These are phyloP conservation scores for Linanthus parryae DNA, from an alignment of 148 eudicot genomes.

Conservation along the genomic window DNA sequence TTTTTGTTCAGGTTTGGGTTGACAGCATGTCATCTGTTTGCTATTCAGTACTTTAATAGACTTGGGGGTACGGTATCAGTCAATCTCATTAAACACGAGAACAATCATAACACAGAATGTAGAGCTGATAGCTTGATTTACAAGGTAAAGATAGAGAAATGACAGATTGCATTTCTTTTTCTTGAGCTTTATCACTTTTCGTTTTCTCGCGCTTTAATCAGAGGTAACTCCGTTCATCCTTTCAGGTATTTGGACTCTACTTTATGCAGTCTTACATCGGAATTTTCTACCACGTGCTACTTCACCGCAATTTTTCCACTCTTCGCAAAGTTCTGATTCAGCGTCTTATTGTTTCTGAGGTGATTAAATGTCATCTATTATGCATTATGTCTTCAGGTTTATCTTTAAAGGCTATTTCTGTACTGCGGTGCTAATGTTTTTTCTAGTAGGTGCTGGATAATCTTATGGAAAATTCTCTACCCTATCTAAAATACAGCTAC, in stretches of 20 bases:
- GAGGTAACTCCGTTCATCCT: constrained; percentile 5
- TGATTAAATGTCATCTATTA: constrained; percentile 9
- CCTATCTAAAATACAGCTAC: constrained; percentile 71
- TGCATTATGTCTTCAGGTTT: neutral
- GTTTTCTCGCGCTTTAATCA: neutral
- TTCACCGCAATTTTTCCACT: constrained; percentile 77
- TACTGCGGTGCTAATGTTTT: constrained; percentile 4
- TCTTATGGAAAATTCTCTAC: constrained; percentile 71
- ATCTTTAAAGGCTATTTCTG: neutral
- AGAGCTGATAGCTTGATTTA: constrained; percentile 84
- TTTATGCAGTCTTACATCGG: constrained; percentile 98
- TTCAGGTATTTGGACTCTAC: constrained; percentile 89
- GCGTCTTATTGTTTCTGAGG: constrained; percentile 87
- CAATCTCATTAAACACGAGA: constrained; percentile 69
- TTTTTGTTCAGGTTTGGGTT: constrained; percentile 70
- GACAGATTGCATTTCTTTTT: neutral
- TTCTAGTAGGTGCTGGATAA: constrained; percentile 85
- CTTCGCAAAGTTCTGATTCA: constrained; percentile 86
- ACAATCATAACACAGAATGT: constrained; percentile 54
- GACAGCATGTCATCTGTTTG: constrained; percentile 70
- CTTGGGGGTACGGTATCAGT: constrained; percentile 80
- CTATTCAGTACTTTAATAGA: constrained; percentile 80
- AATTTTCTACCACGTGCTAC: constrained; percentile 78
- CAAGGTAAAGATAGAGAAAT: constrained; percentile 50
- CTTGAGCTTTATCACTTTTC: neutral